Evolutionary conservation across 768 basidiomycete species (phyloP).

Genomic region (Amylocystis lapponica): DNA sequence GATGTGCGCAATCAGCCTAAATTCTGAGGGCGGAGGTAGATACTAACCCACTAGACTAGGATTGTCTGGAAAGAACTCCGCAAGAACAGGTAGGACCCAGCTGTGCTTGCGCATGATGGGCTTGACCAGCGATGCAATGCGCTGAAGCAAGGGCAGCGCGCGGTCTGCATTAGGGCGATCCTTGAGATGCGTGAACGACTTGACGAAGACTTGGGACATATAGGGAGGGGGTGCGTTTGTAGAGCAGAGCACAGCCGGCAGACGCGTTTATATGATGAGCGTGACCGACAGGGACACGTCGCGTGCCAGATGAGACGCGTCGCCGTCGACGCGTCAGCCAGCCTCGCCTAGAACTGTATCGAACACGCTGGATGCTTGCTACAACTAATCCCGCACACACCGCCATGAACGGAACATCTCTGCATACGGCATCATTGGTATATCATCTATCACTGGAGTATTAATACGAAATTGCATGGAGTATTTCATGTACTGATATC

Average conservation of each 20-base stretch:
- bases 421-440: no score
- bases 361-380: background rate
- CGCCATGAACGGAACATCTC: no score
- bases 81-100: conserved; percentile 75
- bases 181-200: conserved; percentile 68
- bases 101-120: conserved; percentile 87
- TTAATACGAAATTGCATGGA: no score
- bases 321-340: no score
- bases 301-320: no score
- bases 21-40: conserved; percentile 2
- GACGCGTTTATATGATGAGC: background rate
- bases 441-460: no score
- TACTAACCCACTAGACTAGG: conserved; percentile 56
- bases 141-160: conserved; percentile 63
- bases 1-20: conserved; percentile 1
- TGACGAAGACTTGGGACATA: conserved; percentile 57
- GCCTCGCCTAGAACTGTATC: background rate
- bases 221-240: no score
- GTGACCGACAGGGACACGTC: background rate
- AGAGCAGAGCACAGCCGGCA: background rate
- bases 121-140: conserved; percentile 75
- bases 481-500: no score
- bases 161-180: conserved; percentile 59
- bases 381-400: no score
- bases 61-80: conserved; percentile 83